Conservation (phyloP, 2,329 filamentous ascomycete genomes). For the Mariannaea sp. region DNA sequence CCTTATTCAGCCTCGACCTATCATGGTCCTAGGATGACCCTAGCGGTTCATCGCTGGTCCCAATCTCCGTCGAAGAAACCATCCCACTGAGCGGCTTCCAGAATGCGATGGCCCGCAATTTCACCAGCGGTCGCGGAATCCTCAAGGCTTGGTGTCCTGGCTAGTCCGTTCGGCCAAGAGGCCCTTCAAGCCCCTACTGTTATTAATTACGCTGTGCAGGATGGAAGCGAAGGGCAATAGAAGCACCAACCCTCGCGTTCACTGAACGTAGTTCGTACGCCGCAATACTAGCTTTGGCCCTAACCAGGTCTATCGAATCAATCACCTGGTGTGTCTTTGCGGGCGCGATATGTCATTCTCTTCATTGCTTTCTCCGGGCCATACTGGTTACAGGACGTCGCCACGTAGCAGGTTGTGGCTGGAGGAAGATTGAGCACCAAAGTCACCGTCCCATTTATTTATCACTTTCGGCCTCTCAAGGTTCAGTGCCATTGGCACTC, state of each 20-base stretch:
- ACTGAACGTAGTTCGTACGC: too few species aligned
- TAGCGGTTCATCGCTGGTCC: slow-evolving; percentile 26
- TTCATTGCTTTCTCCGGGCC: neutral
- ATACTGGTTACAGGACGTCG: slow-evolving; percentile 11
- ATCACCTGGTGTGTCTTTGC: too few species aligned
- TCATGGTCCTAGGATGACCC: slow-evolving; percentile 24
- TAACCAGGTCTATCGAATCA: too few species aligned
- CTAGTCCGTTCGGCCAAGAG: neutral
- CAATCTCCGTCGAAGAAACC: slow-evolving; percentile 30
- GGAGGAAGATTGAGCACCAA: too few species aligned
- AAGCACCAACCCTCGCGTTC: neutral
- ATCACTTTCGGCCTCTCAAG: slow-evolving; percentile 1
- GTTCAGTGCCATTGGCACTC: slow-evolving; percentile 17
- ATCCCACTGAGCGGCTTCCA: slow-evolving; percentile 29
- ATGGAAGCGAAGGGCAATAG: neutral
- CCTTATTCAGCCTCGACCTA: slow-evolving; percentile 12
- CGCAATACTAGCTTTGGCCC: too few species aligned
- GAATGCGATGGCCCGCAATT: slow-evolving; percentile 22
- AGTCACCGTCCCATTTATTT: neutral
- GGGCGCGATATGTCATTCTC: too few species aligned
- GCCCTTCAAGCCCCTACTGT: neutral
- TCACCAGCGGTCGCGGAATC: slow-evolving; percentile 14
- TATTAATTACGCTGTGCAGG: too few species aligned
- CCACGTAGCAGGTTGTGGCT: slow-evolving; percentile 11
- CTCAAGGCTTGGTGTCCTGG: neutral